Evolutionary conservation across 176 grass and related monocot genomes (phyloP).

Genomic region (Hordeum marinum): DNA sequence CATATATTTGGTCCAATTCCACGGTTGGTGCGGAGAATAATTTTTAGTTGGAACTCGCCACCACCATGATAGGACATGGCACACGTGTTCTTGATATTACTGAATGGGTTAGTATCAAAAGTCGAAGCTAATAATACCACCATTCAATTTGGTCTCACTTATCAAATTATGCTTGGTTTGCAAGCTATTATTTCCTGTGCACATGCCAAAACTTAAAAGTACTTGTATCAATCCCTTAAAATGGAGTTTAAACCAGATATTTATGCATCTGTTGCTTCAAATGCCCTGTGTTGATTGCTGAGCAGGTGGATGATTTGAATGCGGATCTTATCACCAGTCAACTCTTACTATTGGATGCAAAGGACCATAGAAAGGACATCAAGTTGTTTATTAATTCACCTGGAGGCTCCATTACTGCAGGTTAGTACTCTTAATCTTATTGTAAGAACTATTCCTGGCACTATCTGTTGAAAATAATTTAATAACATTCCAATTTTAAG

Average conservation of each 20-base stretch:
- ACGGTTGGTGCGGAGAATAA: background rate
- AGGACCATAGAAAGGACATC: constrained; percentile 82
- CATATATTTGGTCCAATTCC: background rate
- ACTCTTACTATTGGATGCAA: constrained; percentile 81
- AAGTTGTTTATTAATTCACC: constrained; percentile 97
- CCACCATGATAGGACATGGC: background rate
- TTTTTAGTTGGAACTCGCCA: background rate
- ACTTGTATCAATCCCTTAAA: constrained; percentile 5
- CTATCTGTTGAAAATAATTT: constrained; percentile 3
- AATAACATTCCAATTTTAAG: background rate
- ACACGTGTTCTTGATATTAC: background rate
- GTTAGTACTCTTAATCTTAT: constrained; percentile 39
- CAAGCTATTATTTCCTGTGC: background rate
- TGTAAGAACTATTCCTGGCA: background rate
- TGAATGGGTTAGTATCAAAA: background rate
- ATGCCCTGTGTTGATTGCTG: constrained; percentile 29
- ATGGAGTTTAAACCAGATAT: background rate
- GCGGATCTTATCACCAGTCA: constrained; percentile 91
- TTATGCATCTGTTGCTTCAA: constrained; percentile 20
- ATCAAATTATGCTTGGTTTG: background rate
- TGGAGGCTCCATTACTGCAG: constrained; percentile 82
- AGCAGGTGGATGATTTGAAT: constrained; percentile 75
- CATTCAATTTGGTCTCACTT: background rate
- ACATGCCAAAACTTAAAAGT: constrained; percentile 10
- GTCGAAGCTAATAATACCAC: background rate